Conservation (phyloP, 2,329 filamentous ascomycete genomes). For the Sporothrix brasiliensis region DNA sequence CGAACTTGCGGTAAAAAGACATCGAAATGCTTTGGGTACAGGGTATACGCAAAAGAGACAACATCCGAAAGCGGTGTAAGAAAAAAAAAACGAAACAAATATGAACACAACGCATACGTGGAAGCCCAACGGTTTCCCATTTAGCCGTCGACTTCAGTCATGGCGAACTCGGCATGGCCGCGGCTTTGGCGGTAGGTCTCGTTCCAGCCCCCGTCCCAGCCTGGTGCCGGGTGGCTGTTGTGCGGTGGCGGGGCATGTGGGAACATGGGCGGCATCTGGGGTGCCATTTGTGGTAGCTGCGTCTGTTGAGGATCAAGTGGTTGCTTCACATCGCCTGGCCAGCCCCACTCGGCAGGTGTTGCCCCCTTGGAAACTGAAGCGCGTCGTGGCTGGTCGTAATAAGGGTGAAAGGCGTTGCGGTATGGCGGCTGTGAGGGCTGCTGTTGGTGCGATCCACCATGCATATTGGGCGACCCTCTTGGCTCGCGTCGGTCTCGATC, state of each 20-base stretch:
- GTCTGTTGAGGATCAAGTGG: not conserved
- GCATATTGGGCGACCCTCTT: not conserved
- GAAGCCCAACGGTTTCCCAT: not conserved
- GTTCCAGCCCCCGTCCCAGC: conserved; percentile 29
- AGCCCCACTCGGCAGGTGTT: conserved; percentile 29
- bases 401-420: not conserved
- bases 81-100: not conserved
- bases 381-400: conserved; percentile 10
- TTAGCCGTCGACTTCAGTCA: conserved; percentile 25
- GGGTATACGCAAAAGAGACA: conserved; percentile 4
- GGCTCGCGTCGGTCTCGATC: not conserved
- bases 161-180: conserved; percentile 25
- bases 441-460: not conserved
- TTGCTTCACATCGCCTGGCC: conserved; percentile 31
- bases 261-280: conserved; percentile 21
- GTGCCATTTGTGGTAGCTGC: conserved; percentile 12
- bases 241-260: conserved; percentile 12
- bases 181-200: conserved; percentile 27
- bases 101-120: not conserved
- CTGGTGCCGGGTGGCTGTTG: conserved; percentile 3
- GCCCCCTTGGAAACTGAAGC: not conserved
- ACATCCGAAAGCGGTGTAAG: not conserved
- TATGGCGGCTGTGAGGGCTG: not conserved
- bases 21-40: not conserved
- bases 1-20: not conserved